Base-by-base conservation (phyloP, 2,329 filamentous ascomycete genomes). In the Ceratocystis huliohia region DNA sequence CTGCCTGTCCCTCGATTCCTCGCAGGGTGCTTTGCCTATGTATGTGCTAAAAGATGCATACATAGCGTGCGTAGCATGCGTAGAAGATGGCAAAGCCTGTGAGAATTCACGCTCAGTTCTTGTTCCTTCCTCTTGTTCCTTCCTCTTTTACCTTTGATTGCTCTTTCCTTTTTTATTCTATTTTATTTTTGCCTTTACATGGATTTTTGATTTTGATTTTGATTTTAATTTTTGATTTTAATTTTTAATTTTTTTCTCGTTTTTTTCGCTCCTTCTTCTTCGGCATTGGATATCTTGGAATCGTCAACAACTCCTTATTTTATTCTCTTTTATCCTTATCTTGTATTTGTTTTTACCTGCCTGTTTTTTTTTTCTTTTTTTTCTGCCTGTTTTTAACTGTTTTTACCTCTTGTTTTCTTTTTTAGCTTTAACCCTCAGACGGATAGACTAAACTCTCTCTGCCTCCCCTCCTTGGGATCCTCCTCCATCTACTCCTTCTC, bases 291-390 rank as follows among this genome's bases (percentile, higher is more conserved):
- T 33, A n/a, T n/a, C 20, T 48, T 33, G 13, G 15, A 53, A 22
- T 25, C 25, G 15, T 28, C 44, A 20, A 33, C 41, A 5, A n/a
- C 17, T 28, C 22, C 17, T 41, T 45, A 30, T 53, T 22, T 48
- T 50, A 41, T 41, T 41, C 10, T 41, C 37, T 41, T 41, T 41
- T 41, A 41, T 41, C 37, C 10, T 13, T 41, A 41, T 13, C 10
- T 41, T 41, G 37, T 41, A 41, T 41, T 41, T 41, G 37, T 41
- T 41, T 37, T 37, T 8, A 8, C 33, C 41, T 10, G 25, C n/a
- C n/a, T n/a, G n/a, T 64, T 25, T 57, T 66, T 22, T 41, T 65
- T 15, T 20, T 65, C 7, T 65, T 57, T 65, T 59, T 44, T 56
- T 28, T 30, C 7, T 30, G 3, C 6, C 5, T 13, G 33, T 41